phyloP scores from a whole-genome alignment of 768 basidiomycete species.

The Pisolithus albus region DNA sequence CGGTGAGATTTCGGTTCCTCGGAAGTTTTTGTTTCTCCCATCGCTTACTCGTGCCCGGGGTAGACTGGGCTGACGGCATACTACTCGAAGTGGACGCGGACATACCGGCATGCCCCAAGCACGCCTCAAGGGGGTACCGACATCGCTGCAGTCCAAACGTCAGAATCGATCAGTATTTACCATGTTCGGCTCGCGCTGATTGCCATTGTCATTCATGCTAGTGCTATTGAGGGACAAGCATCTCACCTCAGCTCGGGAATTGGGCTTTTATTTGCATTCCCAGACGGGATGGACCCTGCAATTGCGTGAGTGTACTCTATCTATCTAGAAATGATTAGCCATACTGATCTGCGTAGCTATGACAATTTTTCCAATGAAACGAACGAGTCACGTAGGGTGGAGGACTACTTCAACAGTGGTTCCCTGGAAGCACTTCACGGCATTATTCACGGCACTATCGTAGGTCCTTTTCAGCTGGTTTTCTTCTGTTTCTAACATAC shows the following conservation, averaged over 20 bases:
- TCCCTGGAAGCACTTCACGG: constrained; percentile 21
- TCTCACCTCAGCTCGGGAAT: constrained; percentile 8
- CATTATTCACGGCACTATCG: constrained; percentile 12
- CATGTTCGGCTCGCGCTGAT: neutral
- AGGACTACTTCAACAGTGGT: constrained; percentile 6
- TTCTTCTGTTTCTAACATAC: neutral
- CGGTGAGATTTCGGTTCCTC: constrained; percentile 1
- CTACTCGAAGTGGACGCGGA: constrained; percentile 14
- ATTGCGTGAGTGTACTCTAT: constrained; percentile 4
- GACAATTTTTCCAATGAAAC: constrained; percentile 24
- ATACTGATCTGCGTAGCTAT: constrained; percentile 13
- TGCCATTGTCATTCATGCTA: neutral
- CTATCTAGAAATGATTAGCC: neutral
- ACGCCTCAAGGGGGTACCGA: constrained; percentile 11
- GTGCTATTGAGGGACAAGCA: constrained; percentile 13
- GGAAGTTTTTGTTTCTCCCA: neutral
- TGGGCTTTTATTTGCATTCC: constrained; percentile 17
- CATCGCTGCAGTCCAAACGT: constrained; percentile 11
- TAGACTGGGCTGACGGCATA: constrained; percentile 12
- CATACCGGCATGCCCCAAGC: constrained; percentile 14
- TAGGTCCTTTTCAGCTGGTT: constrained; percentile 1
- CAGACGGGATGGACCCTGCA: constrained; percentile 8
- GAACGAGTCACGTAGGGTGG: constrained; percentile 13
- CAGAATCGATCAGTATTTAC: neutral
- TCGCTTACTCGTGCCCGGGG: neutral